phyloP scores from a whole-genome alignment of 352 stramenopile species.

The Phytophthora vignae region DNA sequence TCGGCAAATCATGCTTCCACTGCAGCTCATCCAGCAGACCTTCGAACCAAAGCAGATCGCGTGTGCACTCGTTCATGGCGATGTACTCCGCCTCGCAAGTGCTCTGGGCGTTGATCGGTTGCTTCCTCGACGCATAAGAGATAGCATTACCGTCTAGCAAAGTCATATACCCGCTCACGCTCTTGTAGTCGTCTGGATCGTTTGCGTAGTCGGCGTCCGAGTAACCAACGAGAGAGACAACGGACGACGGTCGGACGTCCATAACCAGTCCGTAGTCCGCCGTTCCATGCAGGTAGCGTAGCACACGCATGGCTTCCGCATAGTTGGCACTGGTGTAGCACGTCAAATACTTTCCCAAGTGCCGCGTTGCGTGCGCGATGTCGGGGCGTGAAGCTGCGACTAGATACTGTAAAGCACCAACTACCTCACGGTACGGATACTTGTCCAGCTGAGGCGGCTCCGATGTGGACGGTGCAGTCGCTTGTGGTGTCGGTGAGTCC shows the following conservation, averaged over 20 bases:
- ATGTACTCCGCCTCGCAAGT: neutral
- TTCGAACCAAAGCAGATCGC: neutral
- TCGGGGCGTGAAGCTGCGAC: neutral
- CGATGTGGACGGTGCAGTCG: neutral
- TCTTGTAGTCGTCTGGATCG: neutral
- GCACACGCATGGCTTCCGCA: neutral
- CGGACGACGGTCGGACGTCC: neutral
- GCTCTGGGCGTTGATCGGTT: neutral
- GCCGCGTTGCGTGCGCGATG: neutral
- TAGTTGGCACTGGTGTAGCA: neutral
- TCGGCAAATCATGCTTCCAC: neutral
- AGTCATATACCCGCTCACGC: neutral
- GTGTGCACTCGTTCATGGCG: neutral
- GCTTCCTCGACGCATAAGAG: neutral
- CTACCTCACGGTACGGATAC: neutral
- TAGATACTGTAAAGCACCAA: neutral
- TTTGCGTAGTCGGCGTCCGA: neutral
- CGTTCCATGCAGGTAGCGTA: neutral
- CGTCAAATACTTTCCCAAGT: neutral
- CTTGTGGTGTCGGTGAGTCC: neutral
- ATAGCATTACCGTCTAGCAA: neutral
- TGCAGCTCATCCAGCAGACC: neutral
- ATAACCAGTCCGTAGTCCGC: neutral
- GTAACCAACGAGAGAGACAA: neutral
- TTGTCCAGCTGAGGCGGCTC: neutral